These are phyloP conservation scores for Pseudocercospora fuligena DNA, from an alignment of 2,329 filamentous ascomycete species.

Conservation along the genomic window DNA sequence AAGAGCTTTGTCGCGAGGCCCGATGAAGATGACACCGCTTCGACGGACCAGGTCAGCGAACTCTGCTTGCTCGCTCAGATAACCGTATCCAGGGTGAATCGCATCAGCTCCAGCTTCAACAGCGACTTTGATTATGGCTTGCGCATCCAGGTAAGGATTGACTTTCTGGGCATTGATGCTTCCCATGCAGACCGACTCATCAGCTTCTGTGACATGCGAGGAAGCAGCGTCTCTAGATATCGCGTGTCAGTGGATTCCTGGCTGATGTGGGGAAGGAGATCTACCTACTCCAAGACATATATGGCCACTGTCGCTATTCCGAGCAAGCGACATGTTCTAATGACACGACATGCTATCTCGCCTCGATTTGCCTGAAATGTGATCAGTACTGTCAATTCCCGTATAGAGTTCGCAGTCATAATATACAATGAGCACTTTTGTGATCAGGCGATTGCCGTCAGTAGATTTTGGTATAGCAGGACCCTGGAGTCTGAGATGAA, in stretches of 20 bases:
- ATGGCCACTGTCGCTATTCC: not conserved
- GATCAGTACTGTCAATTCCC: not conserved
- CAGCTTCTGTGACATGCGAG: conserved; percentile 40
- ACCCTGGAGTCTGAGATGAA: not conserved
- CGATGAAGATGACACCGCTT: conserved; percentile 43
- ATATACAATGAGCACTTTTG: not conserved
- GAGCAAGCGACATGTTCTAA: not conserved
- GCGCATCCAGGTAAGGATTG: conserved; percentile 38
- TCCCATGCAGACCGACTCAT: conserved; percentile 39
- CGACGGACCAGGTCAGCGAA: conserved; percentile 38
- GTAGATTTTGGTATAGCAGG: not conserved
- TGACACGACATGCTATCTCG: conserved; percentile 1
- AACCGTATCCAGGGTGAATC: conserved; percentile 45
- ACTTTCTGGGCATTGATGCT: not conserved
- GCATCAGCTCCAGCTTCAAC: conserved; percentile 34
- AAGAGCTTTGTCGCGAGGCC: conserved; percentile 40
- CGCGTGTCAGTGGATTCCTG: not conserved
- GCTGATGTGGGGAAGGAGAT: not conserved
- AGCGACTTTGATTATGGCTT: conserved; percentile 38
- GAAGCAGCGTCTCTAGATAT: conserved; percentile 26
- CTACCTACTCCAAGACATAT: not conserved
- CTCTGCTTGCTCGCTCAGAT: conserved; percentile 42
- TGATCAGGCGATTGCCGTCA: not conserved
- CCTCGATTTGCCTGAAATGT: not conserved
- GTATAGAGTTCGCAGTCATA: not conserved